Conservation (phyloP, 2,329 filamentous ascomycete genomes). For the Fusarium sacchari region DNA sequence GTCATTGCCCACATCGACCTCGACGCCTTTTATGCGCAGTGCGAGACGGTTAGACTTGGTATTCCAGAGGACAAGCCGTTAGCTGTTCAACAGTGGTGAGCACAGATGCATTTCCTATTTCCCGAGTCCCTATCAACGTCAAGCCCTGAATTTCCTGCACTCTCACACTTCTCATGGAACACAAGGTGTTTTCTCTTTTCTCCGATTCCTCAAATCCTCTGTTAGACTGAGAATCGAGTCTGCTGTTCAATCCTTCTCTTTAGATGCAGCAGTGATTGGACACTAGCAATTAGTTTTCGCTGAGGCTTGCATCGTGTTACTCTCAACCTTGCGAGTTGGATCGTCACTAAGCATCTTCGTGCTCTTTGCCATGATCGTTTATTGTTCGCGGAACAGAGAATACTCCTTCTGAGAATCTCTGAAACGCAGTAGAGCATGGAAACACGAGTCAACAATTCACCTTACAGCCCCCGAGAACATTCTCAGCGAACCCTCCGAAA, state of each 20-base stretch:
- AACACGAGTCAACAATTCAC: not conserved
- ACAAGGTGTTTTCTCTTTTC: not conserved
- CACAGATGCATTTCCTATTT: not conserved
- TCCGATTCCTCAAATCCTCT: not conserved
- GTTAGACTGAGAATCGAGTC: constrained; percentile 4
- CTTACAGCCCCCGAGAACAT: not conserved
- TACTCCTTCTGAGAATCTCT: not conserved
- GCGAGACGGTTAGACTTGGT: constrained; percentile 88
- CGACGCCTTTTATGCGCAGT: constrained; percentile 98
- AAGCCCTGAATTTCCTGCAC: not conserved
- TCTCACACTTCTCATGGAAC: not conserved
- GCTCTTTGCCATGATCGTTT: not conserved
- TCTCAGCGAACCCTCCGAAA: not conserved
- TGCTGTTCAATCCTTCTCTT: not conserved
- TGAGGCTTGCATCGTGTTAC: constrained; percentile 21
- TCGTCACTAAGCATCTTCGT: not conserved
- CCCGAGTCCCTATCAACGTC: not conserved
- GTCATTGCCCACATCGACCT: constrained; percentile 93
- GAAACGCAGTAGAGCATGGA: not conserved
- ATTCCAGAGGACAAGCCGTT: constrained; percentile 80
- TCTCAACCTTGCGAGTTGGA: not conserved
- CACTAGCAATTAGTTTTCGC: not conserved
- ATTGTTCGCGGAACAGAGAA: not conserved
- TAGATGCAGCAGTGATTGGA: not conserved
- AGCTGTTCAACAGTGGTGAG: constrained; percentile 90